Percentiles rank a stretch among this genome's conserved stretches.
phyloP scores from a whole-genome alignment of 768 basidiomycete species.

The Neoboletus brunneissimus region DNA sequence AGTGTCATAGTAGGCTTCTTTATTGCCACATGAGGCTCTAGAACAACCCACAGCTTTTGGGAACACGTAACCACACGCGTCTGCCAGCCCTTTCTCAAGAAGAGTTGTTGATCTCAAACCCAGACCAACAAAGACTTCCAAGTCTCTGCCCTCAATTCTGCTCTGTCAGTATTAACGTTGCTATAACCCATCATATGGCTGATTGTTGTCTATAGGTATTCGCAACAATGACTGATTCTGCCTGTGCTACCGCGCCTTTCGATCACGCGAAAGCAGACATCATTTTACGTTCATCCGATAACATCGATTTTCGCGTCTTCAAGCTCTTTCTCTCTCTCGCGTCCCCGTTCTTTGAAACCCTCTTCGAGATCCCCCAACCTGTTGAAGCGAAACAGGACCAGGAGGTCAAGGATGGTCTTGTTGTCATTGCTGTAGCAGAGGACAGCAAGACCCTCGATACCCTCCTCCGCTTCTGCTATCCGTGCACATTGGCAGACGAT shows the following conservation, averaged over 20 bases:
- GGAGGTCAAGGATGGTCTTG: neutral
- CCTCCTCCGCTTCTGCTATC: neutral
- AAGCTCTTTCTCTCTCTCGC: neutral
- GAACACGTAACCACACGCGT: neutral
- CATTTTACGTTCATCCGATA: neutral
- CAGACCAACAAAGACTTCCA: neutral
- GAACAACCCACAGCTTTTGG: neutral
- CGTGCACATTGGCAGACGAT: neutral
- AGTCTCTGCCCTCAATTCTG: neutral
- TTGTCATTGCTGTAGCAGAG: neutral
- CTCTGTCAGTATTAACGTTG: neutral
- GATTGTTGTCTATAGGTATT: neutral
- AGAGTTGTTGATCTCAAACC: neutral
- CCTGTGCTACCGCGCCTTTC: slow-evolving; percentile 15
- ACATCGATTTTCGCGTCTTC: neutral
- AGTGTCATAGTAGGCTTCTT: neutral
- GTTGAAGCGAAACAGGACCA: neutral
- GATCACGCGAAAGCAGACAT: slow-evolving; percentile 7
- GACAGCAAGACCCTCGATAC: neutral
- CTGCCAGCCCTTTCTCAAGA: neutral
- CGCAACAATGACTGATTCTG: neutral
- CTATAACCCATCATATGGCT: neutral
- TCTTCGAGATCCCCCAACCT: neutral
- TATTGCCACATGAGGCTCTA: neutral
- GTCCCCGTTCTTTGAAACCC: neutral